These are phyloP conservation scores for Kalmanozyma brasiliensis DNA, from an alignment of 1,284 basidiomycete species.

Conservation along the genomic window DNA sequence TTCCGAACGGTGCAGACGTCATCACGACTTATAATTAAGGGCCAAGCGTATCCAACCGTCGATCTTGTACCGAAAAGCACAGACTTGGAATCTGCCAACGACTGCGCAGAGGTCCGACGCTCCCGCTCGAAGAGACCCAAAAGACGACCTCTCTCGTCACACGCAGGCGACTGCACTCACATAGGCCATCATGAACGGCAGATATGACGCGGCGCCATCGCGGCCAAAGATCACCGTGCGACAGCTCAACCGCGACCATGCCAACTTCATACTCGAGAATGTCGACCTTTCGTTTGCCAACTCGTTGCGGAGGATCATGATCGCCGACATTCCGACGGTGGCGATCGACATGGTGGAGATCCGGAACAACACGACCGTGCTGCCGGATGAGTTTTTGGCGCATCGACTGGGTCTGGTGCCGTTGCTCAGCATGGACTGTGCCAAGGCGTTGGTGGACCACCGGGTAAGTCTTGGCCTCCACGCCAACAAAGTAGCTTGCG, in stretches of 20 bases:
- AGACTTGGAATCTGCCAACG: background rate
- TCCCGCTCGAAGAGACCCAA: background rate
- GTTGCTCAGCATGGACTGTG: slow-evolving; percentile 74
- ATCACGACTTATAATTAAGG: too few relatives aligned
- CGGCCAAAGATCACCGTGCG: slow-evolving; percentile 56
- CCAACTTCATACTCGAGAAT: slow-evolving; percentile 63
- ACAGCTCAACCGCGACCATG: slow-evolving; percentile 56
- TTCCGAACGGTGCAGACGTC: too few relatives aligned
- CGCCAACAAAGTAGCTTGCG: background rate
- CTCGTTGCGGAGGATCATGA: slow-evolving; percentile 63
- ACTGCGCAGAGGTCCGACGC: background rate
- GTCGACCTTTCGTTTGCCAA: slow-evolving; percentile 67
- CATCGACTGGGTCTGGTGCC: slow-evolving; percentile 96
- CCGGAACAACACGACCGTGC: slow-evolving; percentile 87
- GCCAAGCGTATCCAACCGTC: too few relatives aligned
- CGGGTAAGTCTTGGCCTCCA: slow-evolving; percentile 43
- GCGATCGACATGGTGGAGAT: slow-evolving; percentile 98
- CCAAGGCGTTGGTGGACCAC: slow-evolving; percentile 61
- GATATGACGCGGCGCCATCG: slow-evolving; percentile 35
- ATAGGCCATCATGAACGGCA: slow-evolving; percentile 31
- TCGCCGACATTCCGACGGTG: slow-evolving; percentile 66
- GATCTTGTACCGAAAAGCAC: too few relatives aligned
- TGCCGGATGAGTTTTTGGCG: slow-evolving; percentile 97
- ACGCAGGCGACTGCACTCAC: background rate
- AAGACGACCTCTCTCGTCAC: background rate